phyloP scores from a whole-genome alignment of 2,329 filamentous ascomycete species.

The Macrophomina phaseolina region DNA sequence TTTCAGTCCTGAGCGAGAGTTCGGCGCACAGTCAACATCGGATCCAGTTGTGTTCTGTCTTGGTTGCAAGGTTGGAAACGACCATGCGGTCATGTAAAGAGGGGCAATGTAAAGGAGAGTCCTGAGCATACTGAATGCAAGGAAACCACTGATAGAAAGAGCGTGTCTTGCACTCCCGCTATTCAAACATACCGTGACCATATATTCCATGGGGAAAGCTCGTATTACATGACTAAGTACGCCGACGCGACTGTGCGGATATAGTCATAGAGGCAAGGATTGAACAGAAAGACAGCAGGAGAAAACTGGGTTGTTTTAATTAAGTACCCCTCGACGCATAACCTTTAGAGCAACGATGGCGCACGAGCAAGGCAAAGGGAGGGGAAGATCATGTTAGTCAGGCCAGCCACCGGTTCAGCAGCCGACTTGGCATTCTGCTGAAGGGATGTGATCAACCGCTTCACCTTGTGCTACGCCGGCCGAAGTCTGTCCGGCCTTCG shows the following conservation, averaged over 20 bases:
- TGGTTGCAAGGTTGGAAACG: background rate
- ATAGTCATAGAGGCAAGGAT: background rate
- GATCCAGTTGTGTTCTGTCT: constrained; percentile 1
- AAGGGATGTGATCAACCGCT: background rate
- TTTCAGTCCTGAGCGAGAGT: constrained; percentile 10
- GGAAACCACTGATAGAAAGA: background rate
- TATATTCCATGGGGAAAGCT: background rate
- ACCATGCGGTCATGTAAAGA: background rate
- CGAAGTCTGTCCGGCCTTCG: background rate
- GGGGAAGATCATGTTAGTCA: background rate
- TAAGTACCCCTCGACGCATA: background rate
- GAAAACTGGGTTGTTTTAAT: constrained; percentile 6
- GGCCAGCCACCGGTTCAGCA: constrained; percentile 5
- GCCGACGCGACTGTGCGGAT: background rate
- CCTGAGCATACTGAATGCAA: background rate
- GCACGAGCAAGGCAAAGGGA: background rate
- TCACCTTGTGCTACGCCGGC: background rate
- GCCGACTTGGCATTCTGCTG: constrained; percentile 11
- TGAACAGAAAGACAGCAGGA: background rate
- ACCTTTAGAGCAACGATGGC: background rate
- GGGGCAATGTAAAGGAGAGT: constrained; percentile 5
- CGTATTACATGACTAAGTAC: constrained; percentile 20
- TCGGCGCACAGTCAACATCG: constrained; percentile 11
- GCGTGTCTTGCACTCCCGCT: background rate
- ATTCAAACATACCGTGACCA: background rate